These are phyloP conservation scores for Syzygium grande DNA, from an alignment of 345 rosid species.

Conservation along the genomic window DNA sequence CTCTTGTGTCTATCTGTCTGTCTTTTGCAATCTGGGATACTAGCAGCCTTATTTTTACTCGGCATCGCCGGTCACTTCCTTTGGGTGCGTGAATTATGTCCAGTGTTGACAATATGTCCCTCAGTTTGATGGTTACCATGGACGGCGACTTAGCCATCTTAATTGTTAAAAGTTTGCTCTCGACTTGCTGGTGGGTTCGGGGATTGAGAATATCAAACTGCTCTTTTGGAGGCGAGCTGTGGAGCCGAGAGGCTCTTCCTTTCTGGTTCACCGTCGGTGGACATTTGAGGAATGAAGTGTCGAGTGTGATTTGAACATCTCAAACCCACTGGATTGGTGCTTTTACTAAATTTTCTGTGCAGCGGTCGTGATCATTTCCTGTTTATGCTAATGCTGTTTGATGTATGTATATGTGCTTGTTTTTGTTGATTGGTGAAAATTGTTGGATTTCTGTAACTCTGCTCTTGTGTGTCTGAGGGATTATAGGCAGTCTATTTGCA, in stretches of 20 bases:
- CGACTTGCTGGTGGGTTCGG: background rate
- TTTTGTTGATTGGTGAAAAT: background rate
- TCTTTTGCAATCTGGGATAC: background rate
- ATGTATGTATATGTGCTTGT: background rate
- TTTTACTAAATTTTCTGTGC: background rate
- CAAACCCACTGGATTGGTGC: background rate
- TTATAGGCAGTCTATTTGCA: slow-evolving; percentile 3
- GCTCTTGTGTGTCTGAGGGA: background rate
- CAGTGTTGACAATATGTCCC: background rate
- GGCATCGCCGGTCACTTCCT: background rate
- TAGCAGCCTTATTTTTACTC: background rate
- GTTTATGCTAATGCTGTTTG: background rate
- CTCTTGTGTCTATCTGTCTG: background rate
- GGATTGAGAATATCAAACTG: background rate
- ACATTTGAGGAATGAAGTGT: background rate
- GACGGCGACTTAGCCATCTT: background rate
- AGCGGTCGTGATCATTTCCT: background rate
- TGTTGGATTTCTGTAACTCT: background rate
- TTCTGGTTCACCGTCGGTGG: background rate
- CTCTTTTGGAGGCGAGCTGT: background rate
- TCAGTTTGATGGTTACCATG: background rate
- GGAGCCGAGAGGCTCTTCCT: background rate
- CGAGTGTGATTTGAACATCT: background rate
- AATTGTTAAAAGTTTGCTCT: background rate
- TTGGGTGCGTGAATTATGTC: background rate